Evolutionary conservation across 495 filamentous ascomycete species (phyloP).

Genomic region (Xylaria scruposa): DNA sequence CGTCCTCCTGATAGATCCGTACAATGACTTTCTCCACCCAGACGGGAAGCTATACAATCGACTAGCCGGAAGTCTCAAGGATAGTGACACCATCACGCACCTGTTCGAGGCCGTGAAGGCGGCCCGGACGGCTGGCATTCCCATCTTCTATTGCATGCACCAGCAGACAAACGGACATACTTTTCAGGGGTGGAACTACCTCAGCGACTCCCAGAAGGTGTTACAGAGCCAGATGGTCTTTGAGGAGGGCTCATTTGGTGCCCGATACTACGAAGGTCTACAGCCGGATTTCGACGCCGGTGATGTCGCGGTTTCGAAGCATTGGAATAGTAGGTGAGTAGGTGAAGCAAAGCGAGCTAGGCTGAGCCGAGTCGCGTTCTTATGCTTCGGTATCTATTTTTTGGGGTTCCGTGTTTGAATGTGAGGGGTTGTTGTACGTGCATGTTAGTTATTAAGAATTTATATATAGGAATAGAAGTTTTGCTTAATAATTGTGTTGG

Average conservation of each 20-base stretch:
- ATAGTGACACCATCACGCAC: neutral
- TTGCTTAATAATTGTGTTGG: neutral
- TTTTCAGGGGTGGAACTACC: constrained; percentile 1
- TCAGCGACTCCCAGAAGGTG: neutral
- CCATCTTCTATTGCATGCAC: neutral
- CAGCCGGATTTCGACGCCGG: constrained; percentile 4
- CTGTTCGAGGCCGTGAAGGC: neutral
- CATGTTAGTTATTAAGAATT: neutral
- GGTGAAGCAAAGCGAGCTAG: no score
- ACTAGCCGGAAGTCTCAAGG: neutral
- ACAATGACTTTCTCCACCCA: neutral
- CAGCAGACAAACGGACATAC: neutral
- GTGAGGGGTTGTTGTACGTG: neutral
- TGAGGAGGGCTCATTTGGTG: neutral
- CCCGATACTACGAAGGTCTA: neutral
- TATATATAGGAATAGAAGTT: neutral
- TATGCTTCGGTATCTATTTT: neutral
- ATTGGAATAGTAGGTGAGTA: constrained; percentile 2
- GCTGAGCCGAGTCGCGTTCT: neutral
- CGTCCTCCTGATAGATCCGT: constrained; percentile 2
- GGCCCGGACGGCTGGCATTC: neutral
- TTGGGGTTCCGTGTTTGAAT: neutral
- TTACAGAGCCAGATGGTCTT: neutral
- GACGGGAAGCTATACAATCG: neutral
- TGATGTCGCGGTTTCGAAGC: neutral